Evolutionary conservation across 2,329 filamentous ascomycete species (phyloP), one percentile per base, ranked within the genome.

Genomic region (Arthrobotrys conoides): DNA sequence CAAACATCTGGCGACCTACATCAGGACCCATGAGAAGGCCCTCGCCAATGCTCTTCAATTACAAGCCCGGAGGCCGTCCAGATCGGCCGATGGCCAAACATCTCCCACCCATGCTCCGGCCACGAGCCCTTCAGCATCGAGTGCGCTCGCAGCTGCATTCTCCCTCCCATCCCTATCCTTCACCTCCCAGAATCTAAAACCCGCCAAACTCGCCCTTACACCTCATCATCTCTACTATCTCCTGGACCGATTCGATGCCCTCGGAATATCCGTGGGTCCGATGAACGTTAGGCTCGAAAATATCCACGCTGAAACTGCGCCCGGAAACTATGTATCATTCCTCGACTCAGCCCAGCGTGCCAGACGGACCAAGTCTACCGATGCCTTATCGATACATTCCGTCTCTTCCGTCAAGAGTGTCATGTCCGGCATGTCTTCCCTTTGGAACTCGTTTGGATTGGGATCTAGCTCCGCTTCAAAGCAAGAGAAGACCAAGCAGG

Each of bases 241-340:
- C 36, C 89, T 99, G 69, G 97, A 94, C 71, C 93, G 94, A 70
- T 97, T 98, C 85, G 94, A 97, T 86, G 95, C 97, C 80, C 88
- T 98, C 77, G 90, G 91, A 76, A 96, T 98, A 81, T 88, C 91
- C 80, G 94, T 98, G 80, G 96, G 96, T 3, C 94, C 95, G 36
- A 97, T 97, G 94, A 97, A 96, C 83, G 91, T 99, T 78, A 92
- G 96, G 38, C 87, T 98, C 81, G 96, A 99, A 85, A 97, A 97
- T 84, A 90, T 99, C 55, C 93, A 97, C 84, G 92, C 94, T 82
- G 93, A 93, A 82, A 91, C 91, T 2, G 91, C 93, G 5, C 92
- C 94, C 22, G 91, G 92, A 82, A 96, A 96, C 85, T 98, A 98
- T 87, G 94, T 98, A 63, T 98, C 96, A 3, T 99, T 99, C 84